Conservation (phyloP, 495 filamentous ascomycete species). For the Pyrenopolyporus hunteri region DNA sequence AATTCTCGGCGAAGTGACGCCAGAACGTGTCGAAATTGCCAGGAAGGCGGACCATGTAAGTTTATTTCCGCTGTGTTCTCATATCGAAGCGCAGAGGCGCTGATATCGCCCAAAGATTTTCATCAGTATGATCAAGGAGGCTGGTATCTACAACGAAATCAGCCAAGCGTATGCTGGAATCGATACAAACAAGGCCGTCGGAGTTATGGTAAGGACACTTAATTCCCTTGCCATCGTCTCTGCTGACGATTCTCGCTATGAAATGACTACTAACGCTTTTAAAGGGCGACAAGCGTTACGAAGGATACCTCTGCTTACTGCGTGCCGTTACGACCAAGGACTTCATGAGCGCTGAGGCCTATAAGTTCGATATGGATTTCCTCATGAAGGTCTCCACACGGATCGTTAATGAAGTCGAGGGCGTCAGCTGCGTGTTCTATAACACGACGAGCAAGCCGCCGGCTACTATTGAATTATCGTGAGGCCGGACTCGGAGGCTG, state of each 20-base stretch:
- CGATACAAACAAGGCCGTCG: constrained; percentile 69
- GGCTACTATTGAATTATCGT: constrained; percentile 79
- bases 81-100: background rate
- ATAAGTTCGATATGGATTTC: constrained; percentile 70
- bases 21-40: constrained; percentile 78
- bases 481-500: constrained; percentile 18
- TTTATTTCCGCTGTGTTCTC: constrained; percentile 28
- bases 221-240: background rate
- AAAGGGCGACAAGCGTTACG: constrained; percentile 29
- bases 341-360: constrained; percentile 75
- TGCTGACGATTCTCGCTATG: background rate
- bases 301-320: constrained; percentile 61
- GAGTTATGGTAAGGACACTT: constrained; percentile 67
- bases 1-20: constrained; percentile 86
- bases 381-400: constrained; percentile 69
- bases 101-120: constrained; percentile 60
- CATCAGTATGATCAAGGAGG: constrained; percentile 82
- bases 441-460: constrained; percentile 81
- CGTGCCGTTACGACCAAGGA: constrained; percentile 79
- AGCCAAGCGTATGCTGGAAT: constrained; percentile 85
- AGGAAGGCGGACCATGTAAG: constrained; percentile 73
- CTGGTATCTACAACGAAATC: constrained; percentile 80
- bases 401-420: constrained; percentile 87
- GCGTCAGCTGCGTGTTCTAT: constrained; percentile 62
- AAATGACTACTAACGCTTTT: background rate